Conservation (phyloP, 345 rosid species). For the Populus nigra region DNA sequence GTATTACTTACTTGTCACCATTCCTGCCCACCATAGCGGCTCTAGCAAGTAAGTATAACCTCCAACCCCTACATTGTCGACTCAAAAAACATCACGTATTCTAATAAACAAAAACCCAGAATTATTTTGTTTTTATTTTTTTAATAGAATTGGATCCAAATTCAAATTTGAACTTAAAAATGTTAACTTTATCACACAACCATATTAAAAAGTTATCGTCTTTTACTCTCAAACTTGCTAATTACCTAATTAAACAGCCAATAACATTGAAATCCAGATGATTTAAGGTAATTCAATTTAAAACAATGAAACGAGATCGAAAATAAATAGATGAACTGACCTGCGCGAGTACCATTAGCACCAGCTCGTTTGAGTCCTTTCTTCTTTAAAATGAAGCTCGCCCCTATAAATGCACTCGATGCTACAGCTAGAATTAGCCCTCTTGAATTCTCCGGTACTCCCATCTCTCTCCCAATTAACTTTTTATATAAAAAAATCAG, state of each 20-base stretch:
- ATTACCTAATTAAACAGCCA: background rate
- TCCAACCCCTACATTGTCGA: conserved; percentile 58
- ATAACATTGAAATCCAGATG: background rate
- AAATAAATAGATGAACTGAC: conserved; percentile 26
- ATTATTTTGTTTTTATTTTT: no score
- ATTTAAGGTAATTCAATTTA: no score
- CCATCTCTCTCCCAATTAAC: conserved; percentile 24
- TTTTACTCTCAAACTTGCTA: background rate
- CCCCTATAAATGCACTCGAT: conserved; percentile 75
- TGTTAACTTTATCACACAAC: background rate
- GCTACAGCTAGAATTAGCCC: conserved; percentile 73
- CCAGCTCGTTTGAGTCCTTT: conserved; percentile 90
- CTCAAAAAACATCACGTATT: conserved; percentile 3
- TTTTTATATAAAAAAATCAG: background rate
- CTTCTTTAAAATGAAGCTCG: conserved; percentile 95
- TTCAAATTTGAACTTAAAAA: background rate
- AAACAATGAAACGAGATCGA: background rate
- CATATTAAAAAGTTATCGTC: background rate
- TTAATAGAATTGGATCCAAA: background rate
- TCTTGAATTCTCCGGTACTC: conserved; percentile 61
- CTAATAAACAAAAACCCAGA: conserved; percentile 3
- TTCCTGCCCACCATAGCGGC: conserved; percentile 98
- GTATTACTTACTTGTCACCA: conserved; percentile 65
- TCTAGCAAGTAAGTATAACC: conserved; percentile 85
- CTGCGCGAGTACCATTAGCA: conserved; percentile 76